phyloP scores from a whole-genome alignment of 768 basidiomycete genomes.

The Gloeophyllum trabeum region DNA sequence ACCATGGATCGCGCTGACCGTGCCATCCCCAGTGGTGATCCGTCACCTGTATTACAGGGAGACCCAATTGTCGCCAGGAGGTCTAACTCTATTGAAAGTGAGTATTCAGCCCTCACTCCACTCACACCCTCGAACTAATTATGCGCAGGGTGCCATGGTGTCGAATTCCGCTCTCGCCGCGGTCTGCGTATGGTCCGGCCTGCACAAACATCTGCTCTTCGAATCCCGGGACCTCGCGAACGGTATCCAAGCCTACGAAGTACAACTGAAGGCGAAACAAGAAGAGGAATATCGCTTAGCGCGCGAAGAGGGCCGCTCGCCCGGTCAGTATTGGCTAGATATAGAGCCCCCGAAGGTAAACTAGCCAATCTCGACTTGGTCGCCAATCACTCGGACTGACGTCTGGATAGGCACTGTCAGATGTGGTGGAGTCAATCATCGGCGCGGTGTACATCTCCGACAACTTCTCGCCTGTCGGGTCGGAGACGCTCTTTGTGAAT shows the following conservation, averaged over 20 bases:
- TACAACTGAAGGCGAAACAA: constrained; percentile 32
- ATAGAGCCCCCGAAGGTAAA: constrained; percentile 68
- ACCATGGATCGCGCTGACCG: constrained; percentile 4
- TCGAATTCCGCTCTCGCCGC: constrained; percentile 72
- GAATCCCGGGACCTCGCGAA: constrained; percentile 40
- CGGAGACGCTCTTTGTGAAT: constrained; percentile 53
- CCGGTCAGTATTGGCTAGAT: constrained; percentile 72
- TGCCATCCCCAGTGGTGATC: constrained; percentile 50
- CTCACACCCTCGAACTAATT: constrained; percentile 1
- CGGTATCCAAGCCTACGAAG: constrained; percentile 42
- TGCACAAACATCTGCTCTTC: constrained; percentile 50
- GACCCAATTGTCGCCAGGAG: constrained; percentile 57
- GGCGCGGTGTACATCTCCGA: constrained; percentile 77
- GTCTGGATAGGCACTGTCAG: constrained; percentile 50
- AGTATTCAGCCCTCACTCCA: not conserved
- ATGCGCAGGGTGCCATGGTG: constrained; percentile 67
- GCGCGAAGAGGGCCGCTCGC: constrained; percentile 32
- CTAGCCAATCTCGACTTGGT: not conserved
- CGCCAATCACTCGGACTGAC: not conserved
- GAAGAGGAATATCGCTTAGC: constrained; percentile 35
- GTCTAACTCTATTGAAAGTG: constrained; percentile 73
- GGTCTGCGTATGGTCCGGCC: constrained; percentile 56
- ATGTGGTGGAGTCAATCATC: constrained; percentile 70
- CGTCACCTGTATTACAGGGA: constrained; percentile 58
- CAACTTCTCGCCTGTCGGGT: constrained; percentile 48